Base-by-base conservation (phyloP, 164 flowering plant genomes). In the Vitis riparia region DNA sequence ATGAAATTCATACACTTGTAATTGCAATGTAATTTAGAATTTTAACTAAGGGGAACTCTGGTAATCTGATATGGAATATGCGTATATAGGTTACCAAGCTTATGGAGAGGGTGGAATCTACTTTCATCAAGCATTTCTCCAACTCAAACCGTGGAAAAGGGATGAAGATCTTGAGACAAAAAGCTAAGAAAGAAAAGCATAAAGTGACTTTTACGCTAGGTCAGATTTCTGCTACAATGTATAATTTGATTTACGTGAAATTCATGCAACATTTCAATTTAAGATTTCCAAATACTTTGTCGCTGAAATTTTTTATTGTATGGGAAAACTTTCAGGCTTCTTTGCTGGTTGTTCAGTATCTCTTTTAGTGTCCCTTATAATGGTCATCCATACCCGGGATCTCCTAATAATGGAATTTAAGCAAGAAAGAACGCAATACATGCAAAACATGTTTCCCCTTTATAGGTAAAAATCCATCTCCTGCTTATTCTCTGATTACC, bases 361-460 rank as follows among this genome's bases (percentile, higher is more conserved):
- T 16, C 84, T 89, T 44, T 11, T 80, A 3, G 11, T 80, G 37
- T 86, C 90, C 9, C 82, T 86, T 17, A 30, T 74, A 61, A 15
- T 80, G 23, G 75, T 84, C 9, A 68, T 83, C 51, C 89, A 73
- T 23, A 79, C 83, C 14, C 79, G 83, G 10, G 23, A 77, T 4
- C 68, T 88, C 63, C 6, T 37, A 5, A 3, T 37, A 37, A 47
- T 77, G 14, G 65, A 70, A 37, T 37, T 37, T 3, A 53, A 72
- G 9, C 49, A 13, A 5, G 89, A 85, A 9, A 67, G 75, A 47
- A 53, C 55, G 1, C 48, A 55, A 16, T 88, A 88, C 73, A 89
- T 89, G 94, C 76, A 80, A 12, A 86, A 73, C 67, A 77, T 88
- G 84, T 88, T 89, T 79, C 94, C 91, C 1, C 89, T 86, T 16